A percentile compares a stretch with the other conserved stretches of the same genome.
These are phyloP conservation scores for Lagerstroemia speciosa DNA, from an alignment of 345 rosid genomes.

Conservation along the genomic window DNA sequence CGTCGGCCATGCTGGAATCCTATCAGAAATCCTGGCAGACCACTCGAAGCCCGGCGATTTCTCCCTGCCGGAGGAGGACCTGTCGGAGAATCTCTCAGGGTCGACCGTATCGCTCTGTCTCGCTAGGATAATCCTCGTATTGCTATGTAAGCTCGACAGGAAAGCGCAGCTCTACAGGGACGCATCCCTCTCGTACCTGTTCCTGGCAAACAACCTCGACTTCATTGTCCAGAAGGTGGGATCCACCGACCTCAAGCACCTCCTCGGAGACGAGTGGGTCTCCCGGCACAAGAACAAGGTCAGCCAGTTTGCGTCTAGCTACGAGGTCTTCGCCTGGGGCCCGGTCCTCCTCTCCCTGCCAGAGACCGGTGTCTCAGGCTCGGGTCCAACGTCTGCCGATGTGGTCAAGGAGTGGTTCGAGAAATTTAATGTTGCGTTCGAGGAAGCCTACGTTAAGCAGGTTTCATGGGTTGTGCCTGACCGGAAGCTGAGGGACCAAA, in stretches of 20 bases:
- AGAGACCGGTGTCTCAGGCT: constrained; percentile 4
- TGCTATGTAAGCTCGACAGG: constrained; percentile 74
- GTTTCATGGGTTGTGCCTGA: constrained; percentile 48
- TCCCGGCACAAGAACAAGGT: constrained; percentile 40
- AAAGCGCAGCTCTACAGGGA: constrained; percentile 64
- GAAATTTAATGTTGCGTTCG: constrained; percentile 60
- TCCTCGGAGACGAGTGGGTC: constrained; percentile 80
- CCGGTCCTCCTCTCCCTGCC: constrained; percentile 49
- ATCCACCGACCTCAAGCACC: constrained; percentile 33
- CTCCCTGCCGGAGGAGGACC: constrained; percentile 46
- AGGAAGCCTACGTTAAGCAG: constrained; percentile 63
- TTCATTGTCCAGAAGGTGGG: constrained; percentile 45
- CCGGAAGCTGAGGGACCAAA: constrained; percentile 44
- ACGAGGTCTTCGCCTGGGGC: constrained; percentile 64
- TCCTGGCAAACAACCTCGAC: constrained; percentile 76
- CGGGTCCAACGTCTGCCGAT: constrained; percentile 21
- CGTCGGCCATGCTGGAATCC: constrained; percentile 36
- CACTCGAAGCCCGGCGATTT: constrained; percentile 30
- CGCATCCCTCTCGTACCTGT: constrained; percentile 58
- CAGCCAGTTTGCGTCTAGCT: constrained; percentile 41
- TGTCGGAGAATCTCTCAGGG: constrained; percentile 20
- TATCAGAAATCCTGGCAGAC: constrained; percentile 51
- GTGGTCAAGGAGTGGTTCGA: constrained; percentile 37
- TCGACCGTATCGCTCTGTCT: constrained; percentile 35
- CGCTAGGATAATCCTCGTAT: constrained; percentile 61